These are phyloP conservation scores for Acanthamoeba rhysodes DNA, from an alignment of 208 protist species.

Conservation along the genomic window DNA sequence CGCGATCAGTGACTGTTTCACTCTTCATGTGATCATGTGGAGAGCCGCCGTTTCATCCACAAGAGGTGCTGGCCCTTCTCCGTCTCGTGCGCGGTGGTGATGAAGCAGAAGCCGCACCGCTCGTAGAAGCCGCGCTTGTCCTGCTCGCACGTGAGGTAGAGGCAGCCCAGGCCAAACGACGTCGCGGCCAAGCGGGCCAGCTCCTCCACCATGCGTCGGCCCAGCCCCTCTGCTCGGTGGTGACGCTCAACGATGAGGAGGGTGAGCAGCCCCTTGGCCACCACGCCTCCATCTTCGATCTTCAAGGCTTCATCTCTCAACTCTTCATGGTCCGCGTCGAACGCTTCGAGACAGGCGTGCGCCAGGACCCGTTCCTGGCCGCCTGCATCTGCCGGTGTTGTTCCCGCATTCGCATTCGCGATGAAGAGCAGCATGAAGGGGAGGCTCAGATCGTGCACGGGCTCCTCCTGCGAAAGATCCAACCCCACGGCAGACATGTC, in stretches of 20 bases:
- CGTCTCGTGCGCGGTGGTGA: not conserved
- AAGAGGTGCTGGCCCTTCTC: not conserved
- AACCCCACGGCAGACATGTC: not conserved
- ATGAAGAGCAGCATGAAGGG: not conserved
- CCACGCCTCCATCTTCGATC: not conserved
- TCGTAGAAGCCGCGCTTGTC: constrained; percentile 6
- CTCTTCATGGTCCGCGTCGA: not conserved
- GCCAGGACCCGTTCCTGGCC: not conserved
- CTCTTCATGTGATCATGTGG: not conserved
- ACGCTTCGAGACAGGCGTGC: not conserved
- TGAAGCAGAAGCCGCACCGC: not conserved
- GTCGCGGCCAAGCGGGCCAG: not conserved
- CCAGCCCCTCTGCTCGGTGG: not conserved
- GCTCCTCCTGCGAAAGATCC: not conserved
- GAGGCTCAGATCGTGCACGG: not conserved
- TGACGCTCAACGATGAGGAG: not conserved
- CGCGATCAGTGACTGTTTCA: too few species aligned
- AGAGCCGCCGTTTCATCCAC: not conserved
- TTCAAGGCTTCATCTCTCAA: not conserved
- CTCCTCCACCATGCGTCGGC: not conserved
- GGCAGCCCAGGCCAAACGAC: not conserved
- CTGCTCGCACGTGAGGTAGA: not conserved
- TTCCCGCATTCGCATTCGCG: too few species aligned
- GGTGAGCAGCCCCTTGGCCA: not conserved
- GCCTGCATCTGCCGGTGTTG: not conserved